Evolutionary conservation across 1,284 basidiomycete genomes (phyloP).

Genomic region (Cutaneotrichosporon sp.): DNA sequence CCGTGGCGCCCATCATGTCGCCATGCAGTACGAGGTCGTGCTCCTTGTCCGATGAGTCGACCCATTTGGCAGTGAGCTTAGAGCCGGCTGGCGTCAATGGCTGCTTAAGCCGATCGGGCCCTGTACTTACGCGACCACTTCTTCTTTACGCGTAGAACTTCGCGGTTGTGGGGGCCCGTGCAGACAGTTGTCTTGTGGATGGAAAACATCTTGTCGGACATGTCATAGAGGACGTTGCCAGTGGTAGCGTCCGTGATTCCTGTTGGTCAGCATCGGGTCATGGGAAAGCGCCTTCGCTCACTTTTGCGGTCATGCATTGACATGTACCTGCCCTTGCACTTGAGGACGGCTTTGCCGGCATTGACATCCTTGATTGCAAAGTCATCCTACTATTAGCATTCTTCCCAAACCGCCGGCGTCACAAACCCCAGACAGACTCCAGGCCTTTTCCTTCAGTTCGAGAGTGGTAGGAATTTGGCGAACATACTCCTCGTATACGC

Average conservation of each 20-base stretch:
- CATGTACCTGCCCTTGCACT: conserved; percentile 35
- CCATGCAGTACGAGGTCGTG: conserved; percentile 33
- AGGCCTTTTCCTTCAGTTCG: conserved; percentile 41
- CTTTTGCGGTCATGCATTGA: conserved; percentile 42
- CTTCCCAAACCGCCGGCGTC: not conserved
- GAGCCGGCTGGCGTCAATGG: conserved; percentile 28
- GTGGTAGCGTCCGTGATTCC: conserved; percentile 35
- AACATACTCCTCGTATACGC: conserved; percentile 31
- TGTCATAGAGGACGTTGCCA: conserved; percentile 36
- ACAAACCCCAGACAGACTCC: conserved; percentile 34
- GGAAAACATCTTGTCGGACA: conserved; percentile 39
- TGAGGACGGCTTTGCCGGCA: conserved; percentile 27
- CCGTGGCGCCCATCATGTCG: conserved; percentile 42
- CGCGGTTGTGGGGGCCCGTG: conserved; percentile 28
- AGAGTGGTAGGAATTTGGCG: conserved; percentile 37
- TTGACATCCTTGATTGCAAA: conserved; percentile 42
- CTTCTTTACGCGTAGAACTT: conserved; percentile 38
- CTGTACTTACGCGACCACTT: conserved; percentile 35
- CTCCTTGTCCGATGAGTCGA: conserved; percentile 19
- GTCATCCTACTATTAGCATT: conserved; percentile 23
- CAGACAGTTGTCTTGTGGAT: conserved; percentile 36
- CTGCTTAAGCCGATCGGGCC: not conserved
- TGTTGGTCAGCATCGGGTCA: conserved; percentile 12
- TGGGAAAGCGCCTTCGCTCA: conserved; percentile 6
- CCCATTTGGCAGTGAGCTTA: conserved; percentile 39